Conservation (phyloP, 208 protist species). For the Acanthamoeba healyi region DNA sequence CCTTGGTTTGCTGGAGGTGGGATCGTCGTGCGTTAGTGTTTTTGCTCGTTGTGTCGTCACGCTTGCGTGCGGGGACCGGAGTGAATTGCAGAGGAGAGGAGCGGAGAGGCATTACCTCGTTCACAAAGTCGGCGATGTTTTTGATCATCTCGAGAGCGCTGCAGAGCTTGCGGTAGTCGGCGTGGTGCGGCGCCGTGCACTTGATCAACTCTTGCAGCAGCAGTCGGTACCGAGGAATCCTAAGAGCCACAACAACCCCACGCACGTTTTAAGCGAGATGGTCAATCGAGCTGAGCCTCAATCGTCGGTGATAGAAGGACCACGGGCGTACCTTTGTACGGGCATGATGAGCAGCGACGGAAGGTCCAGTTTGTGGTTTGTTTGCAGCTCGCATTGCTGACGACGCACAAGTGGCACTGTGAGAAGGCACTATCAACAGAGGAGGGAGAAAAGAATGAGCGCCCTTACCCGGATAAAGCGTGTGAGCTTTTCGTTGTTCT, state of each 20-base stretch:
- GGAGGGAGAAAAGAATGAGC: too few species aligned
- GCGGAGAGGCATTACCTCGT: neutral
- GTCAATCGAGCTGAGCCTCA: too few species aligned
- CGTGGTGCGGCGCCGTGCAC: constrained; percentile 4
- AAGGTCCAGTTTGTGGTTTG: neutral
- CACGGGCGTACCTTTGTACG: constrained; percentile 8
- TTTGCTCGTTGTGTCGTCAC: too few species aligned
- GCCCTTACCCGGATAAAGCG: constrained; percentile 3
- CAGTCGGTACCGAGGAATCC: constrained; percentile 1
- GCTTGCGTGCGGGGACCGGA: too few species aligned
- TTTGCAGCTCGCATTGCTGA: neutral
- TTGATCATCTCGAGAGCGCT: constrained; percentile 27
- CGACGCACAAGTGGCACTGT: too few species aligned
- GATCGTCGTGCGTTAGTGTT: too few species aligned
- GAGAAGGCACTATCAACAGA: too few species aligned
- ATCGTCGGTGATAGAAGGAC: too few species aligned
- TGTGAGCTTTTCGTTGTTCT: constrained; percentile 26
- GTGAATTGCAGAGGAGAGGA: neutral
- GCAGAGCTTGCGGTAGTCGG: constrained; percentile 23
- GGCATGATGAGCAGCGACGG: constrained; percentile 46
- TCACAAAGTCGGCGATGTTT: constrained; percentile 58
- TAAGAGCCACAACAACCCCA: neutral
- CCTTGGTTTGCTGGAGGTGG: neutral
- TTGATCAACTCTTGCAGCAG: constrained; percentile 37
- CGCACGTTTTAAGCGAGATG: too few species aligned